These are phyloP conservation scores for Delonix regia DNA, from an alignment of 306 rosid genomes.

Conservation along the genomic window DNA sequence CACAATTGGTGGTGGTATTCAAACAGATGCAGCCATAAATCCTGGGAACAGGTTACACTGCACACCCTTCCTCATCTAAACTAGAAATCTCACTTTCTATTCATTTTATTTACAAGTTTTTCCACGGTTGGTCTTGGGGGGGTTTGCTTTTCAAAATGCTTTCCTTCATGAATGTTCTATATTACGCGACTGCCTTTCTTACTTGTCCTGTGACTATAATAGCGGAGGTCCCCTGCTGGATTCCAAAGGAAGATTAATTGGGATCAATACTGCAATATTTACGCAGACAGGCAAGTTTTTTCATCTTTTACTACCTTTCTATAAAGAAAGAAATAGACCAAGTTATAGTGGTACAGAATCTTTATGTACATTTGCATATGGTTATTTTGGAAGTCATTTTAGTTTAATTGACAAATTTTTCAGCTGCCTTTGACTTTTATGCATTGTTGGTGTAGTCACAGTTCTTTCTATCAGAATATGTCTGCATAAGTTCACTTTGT, in stretches of 20 bases:
- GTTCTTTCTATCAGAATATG: constrained; percentile 15
- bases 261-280: constrained; percentile 93
- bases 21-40: constrained; percentile 96
- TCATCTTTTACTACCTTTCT: not conserved
- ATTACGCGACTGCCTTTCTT: constrained; percentile 23
- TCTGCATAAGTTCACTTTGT: constrained; percentile 28
- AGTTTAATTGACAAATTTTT: not conserved
- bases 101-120: constrained; percentile 14
- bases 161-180: constrained; percentile 5
- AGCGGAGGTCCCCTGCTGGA: constrained; percentile 96
- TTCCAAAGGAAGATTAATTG: constrained; percentile 89
- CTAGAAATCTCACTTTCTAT: constrained; percentile 17
- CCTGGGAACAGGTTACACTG: constrained; percentile 85
- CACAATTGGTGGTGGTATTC: constrained; percentile 95
- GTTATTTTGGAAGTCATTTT: constrained; percentile 7
- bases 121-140: constrained; percentile 11
- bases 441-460: constrained; percentile 23
- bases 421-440: not conserved
- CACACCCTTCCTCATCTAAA: constrained; percentile 23
- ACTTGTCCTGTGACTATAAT: constrained; percentile 43
- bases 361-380: constrained; percentile 18
- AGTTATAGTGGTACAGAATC: not conserved
- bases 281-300: constrained; percentile 75
- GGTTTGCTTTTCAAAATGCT: not conserved
- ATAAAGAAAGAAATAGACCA: constrained; percentile 10